These are phyloP conservation scores for Gossypium bickii DNA, from an alignment of 345 rosid species.

Conservation along the genomic window DNA sequence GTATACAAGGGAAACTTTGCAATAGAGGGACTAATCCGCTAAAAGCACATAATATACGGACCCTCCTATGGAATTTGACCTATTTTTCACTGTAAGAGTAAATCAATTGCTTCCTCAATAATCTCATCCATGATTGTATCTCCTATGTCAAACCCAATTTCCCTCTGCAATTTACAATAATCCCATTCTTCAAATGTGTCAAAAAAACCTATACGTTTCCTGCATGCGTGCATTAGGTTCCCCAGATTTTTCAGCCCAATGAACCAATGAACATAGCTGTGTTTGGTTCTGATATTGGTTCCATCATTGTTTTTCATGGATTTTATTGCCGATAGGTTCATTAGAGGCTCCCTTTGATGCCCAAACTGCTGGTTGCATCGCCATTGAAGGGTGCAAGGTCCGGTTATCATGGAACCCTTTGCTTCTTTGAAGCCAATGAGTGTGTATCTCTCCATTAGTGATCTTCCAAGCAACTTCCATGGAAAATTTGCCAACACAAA, in stretches of 20 bases:
- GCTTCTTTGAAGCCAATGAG: slow-evolving; percentile 14
- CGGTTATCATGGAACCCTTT: neutral
- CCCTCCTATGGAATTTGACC: neutral
- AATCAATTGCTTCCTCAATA: slow-evolving; percentile 17
- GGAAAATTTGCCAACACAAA: slow-evolving; percentile 13
- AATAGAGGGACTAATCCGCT: too few relatives aligned
- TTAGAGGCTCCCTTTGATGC: slow-evolving; percentile 19
- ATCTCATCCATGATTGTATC: slow-evolving; percentile 26
- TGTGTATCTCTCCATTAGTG: slow-evolving; percentile 19
- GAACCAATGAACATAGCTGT: slow-evolving; percentile 10
- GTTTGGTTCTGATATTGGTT: neutral
- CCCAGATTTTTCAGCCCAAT: slow-evolving; percentile 17
- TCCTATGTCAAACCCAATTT: slow-evolving; percentile 27
- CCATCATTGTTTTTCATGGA: neutral
- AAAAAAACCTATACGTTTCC: slow-evolving; percentile 17
- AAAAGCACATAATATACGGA: neutral
- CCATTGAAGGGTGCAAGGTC: slow-evolving; percentile 8
- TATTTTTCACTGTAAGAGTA: slow-evolving; percentile 6
- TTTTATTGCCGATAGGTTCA: neutral
- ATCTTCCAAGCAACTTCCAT: slow-evolving; percentile 13
- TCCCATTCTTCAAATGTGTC: slow-evolving; percentile 22
- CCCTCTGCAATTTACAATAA: slow-evolving; percentile 11
- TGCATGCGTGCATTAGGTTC: slow-evolving; percentile 19
- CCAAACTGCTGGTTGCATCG: slow-evolving; percentile 15
- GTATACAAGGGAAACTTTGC: too few relatives aligned